These are phyloP conservation scores for Zygosaccharomyces rouxii DNA, from an alignment of 805 yeast species.

Conservation along the genomic window DNA sequence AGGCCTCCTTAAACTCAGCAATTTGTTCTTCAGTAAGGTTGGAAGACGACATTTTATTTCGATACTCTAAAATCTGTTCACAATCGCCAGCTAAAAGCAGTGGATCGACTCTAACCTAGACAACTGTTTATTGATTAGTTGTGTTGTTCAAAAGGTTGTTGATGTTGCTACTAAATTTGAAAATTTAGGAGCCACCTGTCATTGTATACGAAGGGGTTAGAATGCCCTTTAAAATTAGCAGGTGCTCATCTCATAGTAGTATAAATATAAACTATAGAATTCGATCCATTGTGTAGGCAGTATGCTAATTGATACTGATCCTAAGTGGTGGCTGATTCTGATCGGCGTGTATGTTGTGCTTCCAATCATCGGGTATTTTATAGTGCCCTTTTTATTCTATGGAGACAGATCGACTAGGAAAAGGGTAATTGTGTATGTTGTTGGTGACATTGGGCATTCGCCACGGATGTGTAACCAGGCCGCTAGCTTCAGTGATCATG, in stretches of 20 bases:
- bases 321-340: constrained; percentile 28
- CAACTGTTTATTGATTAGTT: not conserved
- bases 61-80: not conserved
- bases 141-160: not conserved
- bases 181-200: not conserved
- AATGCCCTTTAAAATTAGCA: not conserved
- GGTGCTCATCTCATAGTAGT: not conserved
- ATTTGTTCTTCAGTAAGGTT: constrained; percentile 94
- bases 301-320: constrained; percentile 9
- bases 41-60: constrained; percentile 24
- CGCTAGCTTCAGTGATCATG: constrained; percentile 58
- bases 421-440: constrained; percentile 70
- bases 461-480: constrained; percentile 95
- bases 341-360: constrained; percentile 43
- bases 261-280: not conserved
- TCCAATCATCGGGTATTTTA: constrained; percentile 34
- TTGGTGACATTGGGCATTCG: constrained; percentile 93
- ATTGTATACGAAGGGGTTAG: not conserved
- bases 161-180: not conserved
- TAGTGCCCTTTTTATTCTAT: constrained; percentile 35
- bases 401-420: constrained; percentile 39
- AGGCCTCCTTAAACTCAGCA: constrained; percentile 96
- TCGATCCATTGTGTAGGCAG: not conserved
- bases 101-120: not conserved
- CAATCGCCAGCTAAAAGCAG: not conserved